Conservation (phyloP, 2,329 filamentous ascomycete species). For the Aspergillus glaucus region DNA sequence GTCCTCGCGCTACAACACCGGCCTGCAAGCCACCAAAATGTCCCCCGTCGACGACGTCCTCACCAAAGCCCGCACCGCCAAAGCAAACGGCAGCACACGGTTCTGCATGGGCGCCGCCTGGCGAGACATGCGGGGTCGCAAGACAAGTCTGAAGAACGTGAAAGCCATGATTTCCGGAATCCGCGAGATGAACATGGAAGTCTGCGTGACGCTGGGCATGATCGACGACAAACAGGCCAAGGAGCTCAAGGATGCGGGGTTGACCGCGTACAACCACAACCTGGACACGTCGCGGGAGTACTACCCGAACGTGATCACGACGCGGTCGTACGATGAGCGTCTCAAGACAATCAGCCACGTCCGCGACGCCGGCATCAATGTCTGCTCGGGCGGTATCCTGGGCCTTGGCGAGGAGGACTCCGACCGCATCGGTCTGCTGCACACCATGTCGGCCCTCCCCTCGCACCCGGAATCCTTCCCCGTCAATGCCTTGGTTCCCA, state of each 20-base stretch:
- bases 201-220: slow-evolving; percentile 91
- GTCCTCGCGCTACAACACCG: slow-evolving; percentile 72
- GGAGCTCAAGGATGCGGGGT: slow-evolving; percentile 73
- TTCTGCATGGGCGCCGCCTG: slow-evolving; percentile 96
- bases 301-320: slow-evolving; percentile 81
- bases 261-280: slow-evolving; percentile 94
- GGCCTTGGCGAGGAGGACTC: slow-evolving; percentile 72
- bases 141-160: slow-evolving; percentile 75
- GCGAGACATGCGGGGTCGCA: slow-evolving; percentile 88
- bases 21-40: slow-evolving; percentile 72
- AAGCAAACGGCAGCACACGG: slow-evolving; percentile 76
- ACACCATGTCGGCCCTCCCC: slow-evolving; percentile 75
- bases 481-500: slow-evolving; percentile 84
- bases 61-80: slow-evolving; percentile 67
- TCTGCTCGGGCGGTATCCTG: slow-evolving; percentile 84
- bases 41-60: slow-evolving; percentile 75
- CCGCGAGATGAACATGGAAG: slow-evolving; percentile 76
- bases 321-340: slow-evolving; percentile 79
- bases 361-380: slow-evolving; percentile 77
- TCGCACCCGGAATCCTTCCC: slow-evolving; percentile 84
- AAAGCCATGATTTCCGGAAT: slow-evolving; percentile 81
- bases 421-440: slow-evolving; percentile 75
- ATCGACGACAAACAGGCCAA: slow-evolving; percentile 74
- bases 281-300: slow-evolving; percentile 85
- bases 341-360: slow-evolving; percentile 73